These are phyloP conservation scores for Fraxinus ornus DNA, from an alignment of 305 asterid genomes.

Conservation along the genomic window DNA sequence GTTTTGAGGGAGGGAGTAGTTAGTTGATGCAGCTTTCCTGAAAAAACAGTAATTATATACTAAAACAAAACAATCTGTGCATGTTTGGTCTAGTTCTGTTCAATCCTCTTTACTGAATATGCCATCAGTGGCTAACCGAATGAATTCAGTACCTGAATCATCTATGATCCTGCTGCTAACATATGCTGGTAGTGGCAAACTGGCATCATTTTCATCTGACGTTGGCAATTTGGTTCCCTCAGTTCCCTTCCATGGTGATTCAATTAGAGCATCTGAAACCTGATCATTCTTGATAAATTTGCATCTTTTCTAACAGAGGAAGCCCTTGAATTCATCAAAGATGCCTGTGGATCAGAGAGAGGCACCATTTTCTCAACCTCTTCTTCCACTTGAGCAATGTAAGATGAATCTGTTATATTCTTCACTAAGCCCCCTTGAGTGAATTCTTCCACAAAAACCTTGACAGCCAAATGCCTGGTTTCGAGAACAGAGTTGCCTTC, in stretches of 20 bases:
- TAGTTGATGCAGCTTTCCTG: neutral
- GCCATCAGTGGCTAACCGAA: neutral
- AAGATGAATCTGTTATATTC: slow-evolving; percentile 16
- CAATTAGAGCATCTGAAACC: neutral
- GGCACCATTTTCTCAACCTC: slow-evolving; percentile 13
- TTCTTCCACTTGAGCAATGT: slow-evolving; percentile 13
- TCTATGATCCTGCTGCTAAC: neutral
- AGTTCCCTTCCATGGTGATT: neutral
- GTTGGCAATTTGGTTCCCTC: slow-evolving; percentile 21
- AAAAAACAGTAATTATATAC: neutral
- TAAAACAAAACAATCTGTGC: neutral
- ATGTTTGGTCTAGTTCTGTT: neutral
- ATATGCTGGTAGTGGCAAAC: neutral
- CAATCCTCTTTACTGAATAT: neutral
- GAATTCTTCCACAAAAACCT: slow-evolving; percentile 13
- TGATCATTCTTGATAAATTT: neutral
- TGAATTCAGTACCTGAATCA: neutral
- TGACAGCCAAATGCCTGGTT: slow-evolving; percentile 6
- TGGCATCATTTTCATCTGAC: slow-evolving; percentile 19
- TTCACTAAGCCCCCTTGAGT: slow-evolving; percentile 9
- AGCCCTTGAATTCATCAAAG: neutral
- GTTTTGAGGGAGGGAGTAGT: slow-evolving; percentile 6
- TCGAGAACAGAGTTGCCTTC: neutral
- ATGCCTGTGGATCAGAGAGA: slow-evolving; percentile 18
- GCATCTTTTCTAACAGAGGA: slow-evolving; percentile 1